phyloP scores from a whole-genome alignment of 768 basidiomycete species.

The Paxillus involutus region DNA sequence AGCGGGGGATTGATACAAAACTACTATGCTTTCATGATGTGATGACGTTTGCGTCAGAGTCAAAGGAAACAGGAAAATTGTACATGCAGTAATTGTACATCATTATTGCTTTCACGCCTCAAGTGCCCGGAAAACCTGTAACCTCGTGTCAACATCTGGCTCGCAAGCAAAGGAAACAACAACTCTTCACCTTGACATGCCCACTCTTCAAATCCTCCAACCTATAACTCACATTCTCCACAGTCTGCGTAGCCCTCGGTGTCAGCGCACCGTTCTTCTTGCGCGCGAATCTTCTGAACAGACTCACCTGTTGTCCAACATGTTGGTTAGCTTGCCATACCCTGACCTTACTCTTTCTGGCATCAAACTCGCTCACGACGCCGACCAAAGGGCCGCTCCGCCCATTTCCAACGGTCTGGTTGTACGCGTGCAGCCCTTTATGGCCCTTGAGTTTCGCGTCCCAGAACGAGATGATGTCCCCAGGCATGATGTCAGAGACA shows the following conservation, averaged over 20 bases:
- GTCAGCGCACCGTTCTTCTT: constrained; percentile 32
- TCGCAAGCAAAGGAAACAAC: background rate
- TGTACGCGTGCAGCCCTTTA: constrained; percentile 78
- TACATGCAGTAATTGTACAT: constrained; percentile 1
- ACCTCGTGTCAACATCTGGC: constrained; percentile 7
- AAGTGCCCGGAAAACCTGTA: constrained; percentile 40
- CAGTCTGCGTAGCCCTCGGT: constrained; percentile 45
- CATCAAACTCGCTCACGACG: constrained; percentile 79
- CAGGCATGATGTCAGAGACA: constrained; percentile 79
- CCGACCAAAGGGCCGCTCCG: constrained; percentile 60
- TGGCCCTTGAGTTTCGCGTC: constrained; percentile 80
- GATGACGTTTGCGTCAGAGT: background rate
- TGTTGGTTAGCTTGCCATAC: constrained; percentile 88
- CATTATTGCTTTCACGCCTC: constrained; percentile 30
- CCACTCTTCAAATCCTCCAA: constrained; percentile 90
- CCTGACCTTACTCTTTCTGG: constrained; percentile 83
- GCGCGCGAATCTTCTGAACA: constrained; percentile 26
- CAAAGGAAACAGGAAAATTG: background rate
- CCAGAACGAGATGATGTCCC: constrained; percentile 74
- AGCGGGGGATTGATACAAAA: background rate
- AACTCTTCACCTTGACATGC: constrained; percentile 58
- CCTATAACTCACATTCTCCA: constrained; percentile 83
- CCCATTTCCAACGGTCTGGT: constrained; percentile 52
- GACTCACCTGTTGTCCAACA: constrained; percentile 74
- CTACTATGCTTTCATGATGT: background rate